Conservation (phyloP, 2,329 filamentous ascomycete species). For the Beauveria medogensis region DNA sequence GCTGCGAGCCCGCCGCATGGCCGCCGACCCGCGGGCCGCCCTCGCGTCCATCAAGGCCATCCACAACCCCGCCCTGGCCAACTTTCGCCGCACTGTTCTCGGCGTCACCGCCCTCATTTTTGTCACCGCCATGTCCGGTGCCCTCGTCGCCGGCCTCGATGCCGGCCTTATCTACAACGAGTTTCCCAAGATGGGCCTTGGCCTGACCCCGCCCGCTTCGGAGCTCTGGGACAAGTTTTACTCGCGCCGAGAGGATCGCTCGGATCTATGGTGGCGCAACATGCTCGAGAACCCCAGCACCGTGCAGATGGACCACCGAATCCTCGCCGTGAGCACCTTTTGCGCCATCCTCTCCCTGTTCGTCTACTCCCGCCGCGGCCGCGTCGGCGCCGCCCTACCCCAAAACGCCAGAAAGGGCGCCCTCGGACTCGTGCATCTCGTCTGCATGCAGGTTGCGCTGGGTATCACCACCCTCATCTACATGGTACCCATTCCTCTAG, state of each 20-base stretch:
- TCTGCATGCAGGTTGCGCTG: constrained; percentile 70
- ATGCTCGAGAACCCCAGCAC: constrained; percentile 94
- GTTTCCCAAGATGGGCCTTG: constrained; percentile 89
- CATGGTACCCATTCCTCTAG: constrained; percentile 81
- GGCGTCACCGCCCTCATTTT: constrained; percentile 72
- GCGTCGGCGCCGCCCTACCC: constrained; percentile 51
- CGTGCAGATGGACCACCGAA: constrained; percentile 92
- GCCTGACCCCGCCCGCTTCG: constrained; percentile 68
- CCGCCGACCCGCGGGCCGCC: constrained; percentile 58
- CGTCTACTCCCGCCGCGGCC: constrained; percentile 66
- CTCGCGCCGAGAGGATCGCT: constrained; percentile 65
- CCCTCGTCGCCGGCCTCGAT: constrained; percentile 87
- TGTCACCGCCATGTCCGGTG: constrained; percentile 85
- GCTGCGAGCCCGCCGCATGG: constrained; percentile 65
- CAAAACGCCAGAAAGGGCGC: constrained; percentile 58
- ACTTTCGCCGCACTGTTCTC: constrained; percentile 66
- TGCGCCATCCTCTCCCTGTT: constrained; percentile 70
- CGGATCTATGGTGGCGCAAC: constrained; percentile 93
- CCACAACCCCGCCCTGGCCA: constrained; percentile 55
- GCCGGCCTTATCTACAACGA: constrained; percentile 98
- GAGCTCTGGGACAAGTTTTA: constrained; percentile 87
- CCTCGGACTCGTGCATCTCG: constrained; percentile 74
- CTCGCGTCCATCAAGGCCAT: constrained; percentile 54
- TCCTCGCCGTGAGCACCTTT: constrained; percentile 85
- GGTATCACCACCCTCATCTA: constrained; percentile 90